Base-by-base conservation (phyloP, 1,284 basidiomycete genomes). In the Farysia itapuensis region DNA sequence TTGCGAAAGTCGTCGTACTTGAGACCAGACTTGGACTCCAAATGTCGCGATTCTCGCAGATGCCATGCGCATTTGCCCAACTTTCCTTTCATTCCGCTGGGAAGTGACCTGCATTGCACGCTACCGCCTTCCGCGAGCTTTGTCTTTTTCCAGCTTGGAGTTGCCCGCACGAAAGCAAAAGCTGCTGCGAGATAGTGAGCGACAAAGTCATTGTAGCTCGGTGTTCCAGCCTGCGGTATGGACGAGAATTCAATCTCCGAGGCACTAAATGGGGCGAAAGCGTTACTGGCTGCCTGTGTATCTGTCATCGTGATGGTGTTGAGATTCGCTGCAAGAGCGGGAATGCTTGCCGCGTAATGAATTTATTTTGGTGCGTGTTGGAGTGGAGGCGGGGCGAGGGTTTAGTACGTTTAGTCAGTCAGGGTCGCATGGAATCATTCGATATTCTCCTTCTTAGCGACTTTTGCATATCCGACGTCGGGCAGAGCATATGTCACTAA, bases 41-140 rank as follows among this genome's bases (percentile, higher is more conserved):
- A 30, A 30, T 67, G 70, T n/a, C 48, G 34, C 2, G 45, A 54
- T 30, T 60, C 48, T 15, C 68, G 51, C 35, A 64, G 44, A 35
- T 72, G 70, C 70, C 70, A 72, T 5, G 42, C 59, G 33, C 53
- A 53, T 47, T 58, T 64, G 26, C 39, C 48, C 19, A 67, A 23
- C 28, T 31, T 44, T 21, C 34, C 40, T 13, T 3, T 35, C 46
- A 8, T 40, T 36, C 16, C 43, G 25, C 50, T 56, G 14, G 51
- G 43, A 4, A 54, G 33, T 1, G 43, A 14, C 21, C 48, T 50
- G 43, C 50, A 64, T 29, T 60, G 56, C 7, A 64, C 61, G 1
- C 39, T 11, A 12, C 61, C 56, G 20, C 63, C 52, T 2, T 35
- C 19, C 1, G 46, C 33, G 12, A 25, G 7, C 19, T 54, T 54